Evolutionary conservation across 2,329 filamentous ascomycete species (phyloP).

Genomic region (Leptosphaerulina australis): DNA sequence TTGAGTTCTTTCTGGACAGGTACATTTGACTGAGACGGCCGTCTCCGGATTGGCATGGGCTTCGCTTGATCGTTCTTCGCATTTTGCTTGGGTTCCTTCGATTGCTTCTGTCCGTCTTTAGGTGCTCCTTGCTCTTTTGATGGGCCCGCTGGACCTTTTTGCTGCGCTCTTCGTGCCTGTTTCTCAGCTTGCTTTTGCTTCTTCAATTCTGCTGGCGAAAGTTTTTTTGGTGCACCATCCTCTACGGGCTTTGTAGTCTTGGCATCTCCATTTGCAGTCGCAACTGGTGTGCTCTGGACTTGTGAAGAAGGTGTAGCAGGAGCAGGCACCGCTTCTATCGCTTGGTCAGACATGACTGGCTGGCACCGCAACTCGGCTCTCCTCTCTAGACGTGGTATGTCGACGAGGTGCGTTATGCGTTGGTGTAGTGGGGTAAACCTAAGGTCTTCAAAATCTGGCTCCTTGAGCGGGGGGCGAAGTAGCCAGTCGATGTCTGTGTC

Average conservation of each 20-base stretch:
- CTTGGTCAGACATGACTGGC: constrained; percentile 38
- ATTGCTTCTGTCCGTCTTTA: constrained; percentile 43
- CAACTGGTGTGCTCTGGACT: constrained; percentile 16
- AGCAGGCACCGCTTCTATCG: constrained; percentile 23
- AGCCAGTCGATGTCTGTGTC: constrained; percentile 1
- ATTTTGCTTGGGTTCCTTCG: constrained; percentile 44
- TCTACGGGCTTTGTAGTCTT: constrained; percentile 30
- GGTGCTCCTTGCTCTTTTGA: constrained; percentile 43
- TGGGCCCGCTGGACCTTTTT: constrained; percentile 57
- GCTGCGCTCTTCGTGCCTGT: constrained; percentile 77
- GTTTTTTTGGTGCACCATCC: constrained; percentile 54
- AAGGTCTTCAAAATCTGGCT: not conserved
- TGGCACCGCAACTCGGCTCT: constrained; percentile 1
- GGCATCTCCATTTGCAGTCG: constrained; percentile 29
- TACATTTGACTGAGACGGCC: constrained; percentile 40
- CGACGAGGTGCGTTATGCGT: constrained; percentile 8
- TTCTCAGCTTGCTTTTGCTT: constrained; percentile 91
- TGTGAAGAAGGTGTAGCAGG: constrained; percentile 21
- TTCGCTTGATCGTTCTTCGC: constrained; percentile 43
- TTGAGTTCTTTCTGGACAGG: constrained; percentile 39
- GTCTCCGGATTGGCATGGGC: constrained; percentile 42
- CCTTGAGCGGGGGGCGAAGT: not conserved
- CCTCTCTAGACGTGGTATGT: constrained; percentile 4
- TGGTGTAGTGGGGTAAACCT: constrained; percentile 18
- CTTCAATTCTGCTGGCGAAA: constrained; percentile 81